These are phyloP conservation scores for Apiotrichum montevideense DNA, from an alignment of 1,284 basidiomycete species.

Conservation along the genomic window DNA sequence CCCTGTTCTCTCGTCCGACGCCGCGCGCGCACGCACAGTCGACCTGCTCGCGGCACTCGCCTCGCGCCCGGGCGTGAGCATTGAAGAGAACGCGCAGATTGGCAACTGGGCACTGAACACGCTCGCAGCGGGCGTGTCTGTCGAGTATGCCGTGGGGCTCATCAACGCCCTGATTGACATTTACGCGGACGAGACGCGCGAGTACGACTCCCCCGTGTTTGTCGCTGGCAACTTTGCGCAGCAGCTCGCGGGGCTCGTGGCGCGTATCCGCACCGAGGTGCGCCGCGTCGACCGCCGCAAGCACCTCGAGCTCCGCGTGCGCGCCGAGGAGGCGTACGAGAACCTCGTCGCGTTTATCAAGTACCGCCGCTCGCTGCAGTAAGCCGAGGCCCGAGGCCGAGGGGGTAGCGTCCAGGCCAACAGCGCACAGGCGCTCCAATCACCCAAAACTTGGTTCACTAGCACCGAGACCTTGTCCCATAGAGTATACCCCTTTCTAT, in stretches of 20 bases:
- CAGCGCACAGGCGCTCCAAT: too few relatives aligned
- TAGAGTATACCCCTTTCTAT: slow-evolving; percentile 2
- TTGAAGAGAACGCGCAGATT: slow-evolving; percentile 57
- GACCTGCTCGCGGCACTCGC: slow-evolving; percentile 77
- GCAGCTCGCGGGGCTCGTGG: slow-evolving; percentile 54
- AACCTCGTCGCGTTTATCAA: slow-evolving; percentile 84
- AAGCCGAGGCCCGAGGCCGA: background rate
- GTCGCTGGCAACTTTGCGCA: slow-evolving; percentile 55
- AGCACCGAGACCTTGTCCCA: too few relatives aligned
- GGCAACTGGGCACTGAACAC: slow-evolving; percentile 22
- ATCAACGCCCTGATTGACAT: slow-evolving; percentile 86
- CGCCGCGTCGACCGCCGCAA: slow-evolving; percentile 53
- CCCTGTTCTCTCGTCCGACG: slow-evolving; percentile 54
- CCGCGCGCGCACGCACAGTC: slow-evolving; percentile 65
- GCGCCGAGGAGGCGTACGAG: slow-evolving; percentile 55
- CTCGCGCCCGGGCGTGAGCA: slow-evolving; percentile 56
- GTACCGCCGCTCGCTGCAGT: slow-evolving; percentile 57
- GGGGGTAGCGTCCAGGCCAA: too few relatives aligned
- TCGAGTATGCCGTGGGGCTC: slow-evolving; percentile 73
- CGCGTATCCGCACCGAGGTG: slow-evolving; percentile 58
- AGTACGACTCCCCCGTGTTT: slow-evolving; percentile 76
- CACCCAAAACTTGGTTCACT: too few relatives aligned
- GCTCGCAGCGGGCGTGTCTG: slow-evolving; percentile 48
- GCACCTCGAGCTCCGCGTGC: slow-evolving; percentile 43
- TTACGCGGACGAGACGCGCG: slow-evolving; percentile 80